phyloP scores from a whole-genome alignment of 371 early-diverging fungal species.

The Rhizopus delemar region DNA sequence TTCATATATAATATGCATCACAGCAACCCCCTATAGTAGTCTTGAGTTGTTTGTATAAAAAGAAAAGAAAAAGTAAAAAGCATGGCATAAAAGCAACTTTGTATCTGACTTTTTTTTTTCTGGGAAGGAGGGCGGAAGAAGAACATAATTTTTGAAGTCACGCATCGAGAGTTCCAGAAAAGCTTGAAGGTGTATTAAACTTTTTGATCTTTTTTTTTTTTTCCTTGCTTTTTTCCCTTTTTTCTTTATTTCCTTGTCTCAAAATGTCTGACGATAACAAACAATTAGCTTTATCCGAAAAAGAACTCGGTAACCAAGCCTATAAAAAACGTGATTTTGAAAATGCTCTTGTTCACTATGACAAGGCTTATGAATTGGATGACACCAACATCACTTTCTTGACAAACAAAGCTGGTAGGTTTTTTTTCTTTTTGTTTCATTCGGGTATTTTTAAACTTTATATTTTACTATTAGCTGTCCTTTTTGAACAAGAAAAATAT shows the following conservation, averaged over 20 bases:
- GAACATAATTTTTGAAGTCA: conserved; percentile 12
- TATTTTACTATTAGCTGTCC: conserved; percentile 64
- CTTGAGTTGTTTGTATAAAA: too few relatives aligned
- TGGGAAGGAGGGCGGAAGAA: too few relatives aligned
- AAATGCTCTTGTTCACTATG: conserved; percentile 85
- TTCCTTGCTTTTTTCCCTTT: conserved; percentile 10
- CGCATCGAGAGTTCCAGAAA: conserved; percentile 36
- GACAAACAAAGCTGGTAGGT: conserved; percentile 87
- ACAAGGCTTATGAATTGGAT: conserved; percentile 90
- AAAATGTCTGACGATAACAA: conserved; percentile 61
- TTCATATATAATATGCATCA: too few relatives aligned
- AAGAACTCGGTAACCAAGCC: conserved; percentile 87
- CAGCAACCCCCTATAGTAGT: too few relatives aligned
- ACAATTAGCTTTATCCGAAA: conserved; percentile 77
- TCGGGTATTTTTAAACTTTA: background rate
- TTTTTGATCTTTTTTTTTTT: conserved; percentile 14
- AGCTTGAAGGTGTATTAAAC: conserved; percentile 5
- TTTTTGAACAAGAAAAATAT: conserved; percentile 90
- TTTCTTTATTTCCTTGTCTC: background rate
- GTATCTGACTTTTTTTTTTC: too few relatives aligned
- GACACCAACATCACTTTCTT: conserved; percentile 86
- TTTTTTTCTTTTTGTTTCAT: background rate
- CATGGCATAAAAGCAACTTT: too few relatives aligned
- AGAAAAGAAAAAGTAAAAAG: too few relatives aligned
- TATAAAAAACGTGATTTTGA: conserved; percentile 96